Evolutionary conservation across 1,139 yeast species (phyloP).

Genomic region (Saccharomyces hybrid): DNA sequence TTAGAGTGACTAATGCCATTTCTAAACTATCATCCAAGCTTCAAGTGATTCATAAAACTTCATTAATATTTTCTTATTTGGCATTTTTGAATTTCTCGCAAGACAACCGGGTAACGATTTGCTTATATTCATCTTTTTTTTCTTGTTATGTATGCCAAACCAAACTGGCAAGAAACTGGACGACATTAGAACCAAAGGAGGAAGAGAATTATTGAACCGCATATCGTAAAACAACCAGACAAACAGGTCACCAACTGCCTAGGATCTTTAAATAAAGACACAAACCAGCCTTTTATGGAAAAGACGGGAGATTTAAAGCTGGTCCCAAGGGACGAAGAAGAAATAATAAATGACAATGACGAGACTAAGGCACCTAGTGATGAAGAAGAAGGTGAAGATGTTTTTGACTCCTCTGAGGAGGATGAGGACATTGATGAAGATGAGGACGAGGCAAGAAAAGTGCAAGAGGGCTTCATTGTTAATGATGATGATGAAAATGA

Average conservation of each 20-base stretch:
- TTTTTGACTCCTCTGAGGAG: constrained; percentile 64
- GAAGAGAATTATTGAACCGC: background rate
- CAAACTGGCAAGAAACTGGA: background rate
- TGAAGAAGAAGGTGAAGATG: constrained; percentile 41
- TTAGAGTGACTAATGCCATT: too few relatives aligned
- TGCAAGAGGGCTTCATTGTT: constrained; percentile 89
- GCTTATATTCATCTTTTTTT: background rate
- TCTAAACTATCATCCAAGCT: too few relatives aligned
- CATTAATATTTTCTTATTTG: background rate
- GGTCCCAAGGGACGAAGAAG: constrained; percentile 24
- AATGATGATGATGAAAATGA: constrained; percentile 78
- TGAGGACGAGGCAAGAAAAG: constrained; percentile 65
- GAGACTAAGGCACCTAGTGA: constrained; percentile 33
- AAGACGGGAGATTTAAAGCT: background rate
- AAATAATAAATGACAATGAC: constrained; percentile 29
- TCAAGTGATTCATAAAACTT: too few relatives aligned
- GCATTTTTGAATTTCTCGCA: background rate
- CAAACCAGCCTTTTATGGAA: background rate
- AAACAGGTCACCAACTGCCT: background rate
- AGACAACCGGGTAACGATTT: background rate
- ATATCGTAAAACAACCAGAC: background rate
- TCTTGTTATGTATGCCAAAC: background rate
- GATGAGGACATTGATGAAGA: constrained; percentile 72
- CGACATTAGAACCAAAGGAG: background rate
- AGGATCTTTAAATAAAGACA: background rate